phyloP scores from a whole-genome alignment of 331 rosid species.

The Quercus lobata region DNA sequence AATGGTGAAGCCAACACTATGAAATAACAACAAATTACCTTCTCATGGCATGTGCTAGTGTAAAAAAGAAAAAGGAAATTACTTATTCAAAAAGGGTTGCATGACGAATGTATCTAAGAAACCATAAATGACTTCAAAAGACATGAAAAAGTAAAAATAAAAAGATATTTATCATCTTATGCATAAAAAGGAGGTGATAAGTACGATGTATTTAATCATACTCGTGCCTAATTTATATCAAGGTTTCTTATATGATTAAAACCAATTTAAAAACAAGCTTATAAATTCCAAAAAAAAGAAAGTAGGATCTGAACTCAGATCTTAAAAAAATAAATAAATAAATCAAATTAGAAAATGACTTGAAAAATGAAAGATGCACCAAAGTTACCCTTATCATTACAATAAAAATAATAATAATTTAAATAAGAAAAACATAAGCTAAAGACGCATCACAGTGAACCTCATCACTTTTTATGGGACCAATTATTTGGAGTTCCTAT shows the following conservation, averaged over 20 bases:
- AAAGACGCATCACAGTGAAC: background rate
- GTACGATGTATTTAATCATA: background rate
- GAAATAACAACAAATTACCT: background rate
- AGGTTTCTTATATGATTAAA: background rate
- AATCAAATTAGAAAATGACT: background rate
- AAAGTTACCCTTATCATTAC: background rate
- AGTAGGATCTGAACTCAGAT: background rate
- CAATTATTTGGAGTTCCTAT: too few species aligned
- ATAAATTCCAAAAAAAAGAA: background rate
- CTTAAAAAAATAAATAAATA: background rate
- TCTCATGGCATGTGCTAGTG: background rate
- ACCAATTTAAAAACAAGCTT: background rate
- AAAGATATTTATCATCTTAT: background rate
- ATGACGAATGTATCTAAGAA: background rate
- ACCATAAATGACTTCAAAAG: background rate
- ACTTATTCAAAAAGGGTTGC: background rate
- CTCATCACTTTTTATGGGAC: background rate
- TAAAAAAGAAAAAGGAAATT: background rate
- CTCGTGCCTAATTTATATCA: background rate
- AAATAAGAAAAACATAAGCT: background rate
- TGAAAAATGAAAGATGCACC: background rate
- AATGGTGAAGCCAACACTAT: background rate
- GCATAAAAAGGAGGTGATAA: background rate
- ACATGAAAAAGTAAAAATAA: background rate
- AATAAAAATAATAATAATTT: background rate